Conservation (phyloP, 2,329 filamentous ascomycete genomes). For the Talaromyces pinophilus region DNA sequence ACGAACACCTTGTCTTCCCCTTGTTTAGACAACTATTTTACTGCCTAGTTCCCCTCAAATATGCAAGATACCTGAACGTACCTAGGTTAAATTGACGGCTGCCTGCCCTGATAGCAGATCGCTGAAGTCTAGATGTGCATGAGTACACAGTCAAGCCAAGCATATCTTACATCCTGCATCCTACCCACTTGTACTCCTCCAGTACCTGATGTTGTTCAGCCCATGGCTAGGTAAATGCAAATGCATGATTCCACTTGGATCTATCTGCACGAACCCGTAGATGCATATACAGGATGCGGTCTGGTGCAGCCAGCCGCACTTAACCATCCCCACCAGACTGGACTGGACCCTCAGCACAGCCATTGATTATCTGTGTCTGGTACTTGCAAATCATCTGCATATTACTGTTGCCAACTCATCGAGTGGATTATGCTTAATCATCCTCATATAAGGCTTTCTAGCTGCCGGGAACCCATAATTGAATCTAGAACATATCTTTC, state of each 20-base stretch:
- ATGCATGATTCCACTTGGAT: not conserved
- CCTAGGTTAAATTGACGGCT: not conserved
- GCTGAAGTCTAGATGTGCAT: not conserved
- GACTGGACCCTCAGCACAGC: conserved; percentile 8
- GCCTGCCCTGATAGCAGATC: not conserved
- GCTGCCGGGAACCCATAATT: not conserved
- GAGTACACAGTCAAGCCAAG: not conserved
- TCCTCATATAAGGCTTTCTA: not conserved
- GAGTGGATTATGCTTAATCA: not conserved
- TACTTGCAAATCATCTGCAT: not conserved
- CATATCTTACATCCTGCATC: not conserved
- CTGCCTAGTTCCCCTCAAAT: not conserved
- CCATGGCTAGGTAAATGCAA: not conserved
- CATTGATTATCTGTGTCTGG: not conserved
- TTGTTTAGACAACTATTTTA: not conserved
- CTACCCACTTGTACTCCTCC: not conserved
- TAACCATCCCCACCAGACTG: not conserved
- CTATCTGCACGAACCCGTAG: not conserved
- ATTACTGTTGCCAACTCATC: not conserved
- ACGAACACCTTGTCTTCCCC: not conserved
- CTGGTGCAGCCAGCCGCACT: conserved; percentile 7
- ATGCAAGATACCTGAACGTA: not conserved
- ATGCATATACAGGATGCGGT: not conserved
- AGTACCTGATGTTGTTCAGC: not conserved
- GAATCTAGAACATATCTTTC: not conserved